These are phyloP conservation scores for Phellopilus nigrolimitatus DNA, from an alignment of 1,284 basidiomycete species.

Conservation along the genomic window DNA sequence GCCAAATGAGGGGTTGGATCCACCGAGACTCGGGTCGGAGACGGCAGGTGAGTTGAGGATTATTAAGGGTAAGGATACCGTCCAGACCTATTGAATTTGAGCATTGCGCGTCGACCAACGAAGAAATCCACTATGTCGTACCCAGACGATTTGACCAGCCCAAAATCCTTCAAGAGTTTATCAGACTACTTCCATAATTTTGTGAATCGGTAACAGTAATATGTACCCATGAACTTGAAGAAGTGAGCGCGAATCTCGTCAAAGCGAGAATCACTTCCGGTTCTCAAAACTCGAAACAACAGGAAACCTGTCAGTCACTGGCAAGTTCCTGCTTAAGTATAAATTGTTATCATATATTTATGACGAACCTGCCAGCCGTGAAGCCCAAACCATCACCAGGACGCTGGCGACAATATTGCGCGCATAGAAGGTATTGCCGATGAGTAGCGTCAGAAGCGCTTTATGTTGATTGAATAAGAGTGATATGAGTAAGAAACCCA, in stretches of 20 bases:
- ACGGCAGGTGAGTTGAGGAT: constrained; percentile 68
- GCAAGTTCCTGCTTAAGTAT: too few relatives aligned
- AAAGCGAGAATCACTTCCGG: constrained; percentile 60
- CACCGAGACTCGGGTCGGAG: constrained; percentile 39
- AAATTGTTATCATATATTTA: too few relatives aligned
- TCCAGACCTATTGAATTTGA: constrained; percentile 48
- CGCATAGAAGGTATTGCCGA: constrained; percentile 53
- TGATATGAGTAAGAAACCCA: not conserved
- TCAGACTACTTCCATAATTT: not conserved
- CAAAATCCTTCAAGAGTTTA: constrained; percentile 39
- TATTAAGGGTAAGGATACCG: constrained; percentile 58
- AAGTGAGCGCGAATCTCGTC: constrained; percentile 64
- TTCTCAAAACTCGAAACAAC: constrained; percentile 62
- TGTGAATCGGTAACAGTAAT: not conserved
- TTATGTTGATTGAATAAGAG: not conserved
- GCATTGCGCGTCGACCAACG: not conserved
- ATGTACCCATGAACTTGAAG: constrained; percentile 57
- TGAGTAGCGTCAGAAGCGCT: constrained; percentile 51
- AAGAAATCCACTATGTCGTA: constrained; percentile 21
- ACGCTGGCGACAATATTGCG: constrained; percentile 57
- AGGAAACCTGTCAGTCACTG: constrained; percentile 51
- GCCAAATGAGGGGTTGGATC: constrained; percentile 52
- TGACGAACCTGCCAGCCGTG: constrained; percentile 43
- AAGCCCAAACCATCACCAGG: constrained; percentile 61
- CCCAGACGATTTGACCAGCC: constrained; percentile 55